These are phyloP conservation scores for Agrocybe pediades DNA, from an alignment of 768 basidiomycete genomes.

Conservation along the genomic window DNA sequence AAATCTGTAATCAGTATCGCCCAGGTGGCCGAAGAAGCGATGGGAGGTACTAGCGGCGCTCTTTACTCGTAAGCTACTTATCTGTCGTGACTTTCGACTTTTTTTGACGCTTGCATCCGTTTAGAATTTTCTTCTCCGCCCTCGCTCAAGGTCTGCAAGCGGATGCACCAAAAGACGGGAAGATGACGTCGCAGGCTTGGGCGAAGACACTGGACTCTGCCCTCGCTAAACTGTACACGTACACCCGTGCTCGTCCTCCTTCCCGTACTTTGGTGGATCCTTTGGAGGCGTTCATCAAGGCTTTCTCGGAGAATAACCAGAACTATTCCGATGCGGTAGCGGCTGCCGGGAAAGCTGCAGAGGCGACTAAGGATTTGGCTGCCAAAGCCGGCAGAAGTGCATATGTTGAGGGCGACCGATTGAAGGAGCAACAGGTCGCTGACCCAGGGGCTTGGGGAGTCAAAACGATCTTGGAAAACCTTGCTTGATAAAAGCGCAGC, in stretches of 20 bases:
- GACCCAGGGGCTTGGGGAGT: constrained; percentile 96
- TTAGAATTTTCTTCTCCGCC: constrained; percentile 88
- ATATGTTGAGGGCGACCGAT: constrained; percentile 73
- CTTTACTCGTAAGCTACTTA: constrained; percentile 76
- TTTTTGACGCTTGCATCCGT: not conserved
- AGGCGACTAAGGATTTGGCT: constrained; percentile 70
- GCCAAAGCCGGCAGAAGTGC: constrained; percentile 90
- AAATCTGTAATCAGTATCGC: constrained; percentile 68
- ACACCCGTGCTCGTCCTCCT: constrained; percentile 88
- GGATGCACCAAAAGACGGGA: constrained; percentile 27
- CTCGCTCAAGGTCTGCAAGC: constrained; percentile 72
- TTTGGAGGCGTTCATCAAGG: constrained; percentile 71
- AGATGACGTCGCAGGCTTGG: constrained; percentile 61
- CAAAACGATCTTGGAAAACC: constrained; percentile 66
- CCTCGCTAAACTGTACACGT: constrained; percentile 66
- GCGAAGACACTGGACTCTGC: constrained; percentile 56
- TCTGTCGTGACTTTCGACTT: not conserved
- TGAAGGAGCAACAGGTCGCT: constrained; percentile 63
- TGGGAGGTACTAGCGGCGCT: constrained; percentile 93
- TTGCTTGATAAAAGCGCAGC: constrained; percentile 22
- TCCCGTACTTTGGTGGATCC: constrained; percentile 95
- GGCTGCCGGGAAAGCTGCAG: constrained; percentile 67
- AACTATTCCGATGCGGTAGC: constrained; percentile 46
- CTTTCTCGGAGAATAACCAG: constrained; percentile 30
- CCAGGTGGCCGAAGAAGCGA: constrained; percentile 74